A percentile compares a stretch with the other conserved stretches of the same genome.
Conservation (phyloP, 2,329 filamentous ascomycete genomes). For the Arthrobotrys megalospora region DNA sequence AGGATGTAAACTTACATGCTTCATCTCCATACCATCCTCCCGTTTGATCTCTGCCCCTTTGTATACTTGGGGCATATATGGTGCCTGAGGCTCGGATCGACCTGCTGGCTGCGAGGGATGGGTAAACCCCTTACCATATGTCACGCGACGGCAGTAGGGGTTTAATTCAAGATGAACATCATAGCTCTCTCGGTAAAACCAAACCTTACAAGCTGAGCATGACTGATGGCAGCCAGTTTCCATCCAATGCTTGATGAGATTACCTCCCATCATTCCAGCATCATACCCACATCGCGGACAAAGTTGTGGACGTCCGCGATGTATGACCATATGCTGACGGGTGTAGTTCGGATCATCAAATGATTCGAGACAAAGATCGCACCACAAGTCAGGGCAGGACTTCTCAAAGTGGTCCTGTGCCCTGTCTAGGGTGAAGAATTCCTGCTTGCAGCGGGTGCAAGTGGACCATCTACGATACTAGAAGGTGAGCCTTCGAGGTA, state of each 20-base stretch:
- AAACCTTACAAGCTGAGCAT: slow-evolving; percentile 28
- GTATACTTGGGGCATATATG: neutral
- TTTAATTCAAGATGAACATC: slow-evolving; percentile 19
- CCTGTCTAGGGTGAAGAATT: slow-evolving; percentile 16
- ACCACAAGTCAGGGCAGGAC: slow-evolving; percentile 29
- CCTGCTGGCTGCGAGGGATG: neutral
- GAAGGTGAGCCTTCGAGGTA: slow-evolving; percentile 2
- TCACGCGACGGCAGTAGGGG: slow-evolving; percentile 28
- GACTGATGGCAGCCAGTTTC: slow-evolving; percentile 37
- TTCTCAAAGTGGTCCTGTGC: slow-evolving; percentile 25
- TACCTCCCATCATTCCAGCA: neutral
- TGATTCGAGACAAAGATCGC: slow-evolving; percentile 8
- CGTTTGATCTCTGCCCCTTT: neutral
- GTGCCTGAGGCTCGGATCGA: neutral
- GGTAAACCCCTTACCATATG: neutral
- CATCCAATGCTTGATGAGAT: slow-evolving; percentile 36
- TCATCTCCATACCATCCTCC: neutral
- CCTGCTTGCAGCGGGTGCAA: slow-evolving; percentile 43
- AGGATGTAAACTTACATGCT: neutral
- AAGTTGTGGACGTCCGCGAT: neutral
- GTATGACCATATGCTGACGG: slow-evolving; percentile 6
- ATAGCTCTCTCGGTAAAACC: slow-evolving; percentile 30
- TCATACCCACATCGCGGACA: slow-evolving; percentile 37
- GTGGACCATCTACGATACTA: slow-evolving; percentile 1
- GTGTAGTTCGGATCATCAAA: slow-evolving; percentile 11